These are phyloP conservation scores for Orychophragmus violaceus DNA, from an alignment of 345 rosid genomes.

Conservation along the genomic window DNA sequence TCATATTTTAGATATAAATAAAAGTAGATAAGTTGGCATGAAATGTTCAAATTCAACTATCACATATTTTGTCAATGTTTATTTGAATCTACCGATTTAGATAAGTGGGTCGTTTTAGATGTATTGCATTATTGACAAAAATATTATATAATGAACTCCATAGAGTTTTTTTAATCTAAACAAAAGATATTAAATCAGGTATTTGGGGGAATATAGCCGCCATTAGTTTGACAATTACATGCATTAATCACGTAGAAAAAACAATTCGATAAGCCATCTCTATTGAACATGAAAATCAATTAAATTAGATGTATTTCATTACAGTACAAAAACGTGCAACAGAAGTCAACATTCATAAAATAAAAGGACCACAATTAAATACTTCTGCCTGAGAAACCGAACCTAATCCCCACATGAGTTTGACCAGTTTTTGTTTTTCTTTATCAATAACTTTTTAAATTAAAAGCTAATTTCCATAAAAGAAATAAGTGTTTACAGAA, in stretches of 20 bases:
- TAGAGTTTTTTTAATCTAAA: not conserved
- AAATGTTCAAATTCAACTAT: too few relatives aligned
- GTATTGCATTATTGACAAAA: too few relatives aligned
- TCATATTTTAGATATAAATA: too few relatives aligned
- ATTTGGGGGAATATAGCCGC: slow-evolving; percentile 11
- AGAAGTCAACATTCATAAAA: slow-evolving; percentile 16
- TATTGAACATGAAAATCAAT: slow-evolving; percentile 14
- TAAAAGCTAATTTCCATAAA: too few relatives aligned
- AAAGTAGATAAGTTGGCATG: too few relatives aligned
- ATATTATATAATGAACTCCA: not conserved
- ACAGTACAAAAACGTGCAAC: slow-evolving; percentile 1
- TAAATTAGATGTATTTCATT: not conserved
- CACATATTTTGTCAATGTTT: too few relatives aligned
- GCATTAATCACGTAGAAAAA: not conserved
- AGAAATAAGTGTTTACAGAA: too few relatives aligned
- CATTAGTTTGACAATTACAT: slow-evolving; percentile 18
- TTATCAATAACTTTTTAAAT: too few relatives aligned
- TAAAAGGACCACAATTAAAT: not conserved
- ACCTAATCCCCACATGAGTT: slow-evolving; percentile 17
- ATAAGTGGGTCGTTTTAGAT: too few relatives aligned
- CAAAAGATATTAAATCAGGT: not conserved
- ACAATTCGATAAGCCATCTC: slow-evolving; percentile 16
- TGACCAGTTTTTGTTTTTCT: slow-evolving; percentile 12
- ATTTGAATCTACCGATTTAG: too few relatives aligned
- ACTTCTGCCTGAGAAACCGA: slow-evolving; percentile 20